Conservation (phyloP, 495 filamentous ascomycete species). For the Aspergillus campestris region DNA sequence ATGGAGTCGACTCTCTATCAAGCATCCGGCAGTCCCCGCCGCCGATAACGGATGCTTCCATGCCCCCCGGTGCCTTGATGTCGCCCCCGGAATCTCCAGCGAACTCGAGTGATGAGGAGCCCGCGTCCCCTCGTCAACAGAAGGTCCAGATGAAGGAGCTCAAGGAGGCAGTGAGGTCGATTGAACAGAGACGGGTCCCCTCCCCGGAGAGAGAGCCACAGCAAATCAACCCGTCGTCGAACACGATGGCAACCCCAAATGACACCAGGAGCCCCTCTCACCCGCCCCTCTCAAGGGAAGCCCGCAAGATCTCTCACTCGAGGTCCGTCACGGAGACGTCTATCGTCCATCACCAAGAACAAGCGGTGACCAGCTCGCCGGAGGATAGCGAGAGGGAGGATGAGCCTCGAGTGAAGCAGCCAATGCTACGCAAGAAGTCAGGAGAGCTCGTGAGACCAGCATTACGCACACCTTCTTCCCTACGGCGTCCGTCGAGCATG, state of each 20-base stretch:
- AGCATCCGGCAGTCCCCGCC: constrained; percentile 73
- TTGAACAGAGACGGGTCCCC: constrained; percentile 56
- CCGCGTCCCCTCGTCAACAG: constrained; percentile 42
- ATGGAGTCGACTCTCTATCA: constrained; percentile 43
- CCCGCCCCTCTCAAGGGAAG: constrained; percentile 43
- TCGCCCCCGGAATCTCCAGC: constrained; percentile 79
- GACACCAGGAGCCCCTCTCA: constrained; percentile 9
- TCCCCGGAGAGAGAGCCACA: constrained; percentile 48
- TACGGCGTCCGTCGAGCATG: constrained; percentile 86
- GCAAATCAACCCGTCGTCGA: constrained; percentile 25
- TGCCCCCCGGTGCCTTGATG: constrained; percentile 73
- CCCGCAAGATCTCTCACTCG: constrained; percentile 67
- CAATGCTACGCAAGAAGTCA: constrained; percentile 95
- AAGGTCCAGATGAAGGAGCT: constrained; percentile 65
- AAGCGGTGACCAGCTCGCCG: constrained; percentile 52
- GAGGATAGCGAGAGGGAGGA: constrained; percentile 59
- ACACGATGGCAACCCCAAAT: constrained; percentile 2
- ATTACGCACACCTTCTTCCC: constrained; percentile 59
- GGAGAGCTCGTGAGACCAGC: constrained; percentile 94
- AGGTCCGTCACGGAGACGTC: constrained; percentile 76
- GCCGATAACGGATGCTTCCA: constrained; percentile 58
- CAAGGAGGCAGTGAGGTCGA: constrained; percentile 71
- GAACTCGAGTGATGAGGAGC: constrained; percentile 79
- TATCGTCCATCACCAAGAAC: constrained; percentile 44
- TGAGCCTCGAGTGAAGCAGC: constrained; percentile 53